Conservation (phyloP, 2,329 filamentous ascomycete genomes). For the Neonectria magnoliae region DNA sequence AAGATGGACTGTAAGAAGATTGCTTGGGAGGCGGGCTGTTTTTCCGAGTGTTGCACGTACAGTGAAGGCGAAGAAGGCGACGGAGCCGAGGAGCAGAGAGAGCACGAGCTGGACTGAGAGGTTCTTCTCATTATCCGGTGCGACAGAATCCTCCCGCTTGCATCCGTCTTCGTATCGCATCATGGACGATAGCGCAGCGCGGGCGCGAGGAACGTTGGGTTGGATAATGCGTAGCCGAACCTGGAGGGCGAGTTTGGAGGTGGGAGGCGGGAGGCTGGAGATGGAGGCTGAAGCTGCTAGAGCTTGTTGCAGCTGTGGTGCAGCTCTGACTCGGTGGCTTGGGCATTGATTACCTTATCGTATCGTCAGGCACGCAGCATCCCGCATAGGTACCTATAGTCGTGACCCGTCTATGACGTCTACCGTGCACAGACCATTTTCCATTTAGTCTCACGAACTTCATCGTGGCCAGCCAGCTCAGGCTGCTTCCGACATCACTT, state of each 20-base stretch:
- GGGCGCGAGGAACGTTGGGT: conserved; percentile 7
- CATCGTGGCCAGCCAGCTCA: background rate
- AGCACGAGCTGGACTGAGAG: conserved; percentile 75
- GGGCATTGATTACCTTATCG: conserved; percentile 17
- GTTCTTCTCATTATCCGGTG: conserved; percentile 52
- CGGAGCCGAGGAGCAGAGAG: conserved; percentile 74
- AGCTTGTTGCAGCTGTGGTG: conserved; percentile 12
- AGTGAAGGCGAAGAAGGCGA: conserved; percentile 81
- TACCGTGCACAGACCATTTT: conserved; percentile 13
- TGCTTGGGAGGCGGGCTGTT: background rate
- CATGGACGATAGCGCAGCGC: background rate
- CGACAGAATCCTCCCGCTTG: conserved; percentile 35
- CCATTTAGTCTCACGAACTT: background rate
- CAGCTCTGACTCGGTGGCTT: background rate
- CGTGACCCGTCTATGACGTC: conserved; percentile 23
- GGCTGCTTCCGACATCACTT: background rate
- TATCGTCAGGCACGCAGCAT: background rate
- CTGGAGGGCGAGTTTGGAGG: background rate
- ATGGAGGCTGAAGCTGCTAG: conserved; percentile 2
- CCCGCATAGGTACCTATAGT: background rate
- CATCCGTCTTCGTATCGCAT: conserved; percentile 31
- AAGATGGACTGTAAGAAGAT: background rate
- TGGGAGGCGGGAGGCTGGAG: background rate
- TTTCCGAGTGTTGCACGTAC: conserved; percentile 55
- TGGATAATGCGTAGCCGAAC: background rate